Evolutionary conservation across 2,329 filamentous ascomycete genomes (phyloP).

Genomic region (Diaporthe australafricana): DNA sequence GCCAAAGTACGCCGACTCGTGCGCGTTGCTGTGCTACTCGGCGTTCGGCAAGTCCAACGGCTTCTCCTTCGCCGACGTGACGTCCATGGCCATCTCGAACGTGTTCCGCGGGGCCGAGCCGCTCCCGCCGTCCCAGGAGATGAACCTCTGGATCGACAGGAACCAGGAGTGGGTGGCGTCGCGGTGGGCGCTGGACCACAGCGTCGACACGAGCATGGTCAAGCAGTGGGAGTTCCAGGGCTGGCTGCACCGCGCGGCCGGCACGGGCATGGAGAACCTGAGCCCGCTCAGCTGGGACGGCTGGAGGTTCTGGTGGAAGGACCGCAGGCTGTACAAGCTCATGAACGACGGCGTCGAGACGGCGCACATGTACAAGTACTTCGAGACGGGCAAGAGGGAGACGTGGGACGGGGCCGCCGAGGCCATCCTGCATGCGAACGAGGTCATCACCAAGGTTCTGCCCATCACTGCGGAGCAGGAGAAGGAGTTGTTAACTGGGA

Average conservation of each 20-base stretch:
- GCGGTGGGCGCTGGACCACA: slow-evolving; percentile 43
- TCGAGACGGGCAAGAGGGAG: slow-evolving; percentile 39
- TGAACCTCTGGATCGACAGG: slow-evolving; percentile 49
- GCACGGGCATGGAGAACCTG: slow-evolving; percentile 37
- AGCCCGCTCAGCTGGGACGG: slow-evolving; percentile 38
- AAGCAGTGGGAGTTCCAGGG: slow-evolving; percentile 36
- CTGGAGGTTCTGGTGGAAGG: slow-evolving; percentile 36
- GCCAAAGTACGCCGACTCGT: slow-evolving; percentile 45
- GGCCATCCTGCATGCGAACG: slow-evolving; percentile 37
- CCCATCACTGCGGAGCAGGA: slow-evolving; percentile 33
- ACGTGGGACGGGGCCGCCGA: slow-evolving; percentile 37
- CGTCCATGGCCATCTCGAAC: slow-evolving; percentile 57
- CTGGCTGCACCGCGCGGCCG: slow-evolving; percentile 36
- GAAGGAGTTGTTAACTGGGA: slow-evolving; percentile 21
- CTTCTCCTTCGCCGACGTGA: slow-evolving; percentile 55
- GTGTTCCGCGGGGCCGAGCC: slow-evolving; percentile 53
- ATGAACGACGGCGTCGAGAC: slow-evolving; percentile 37
- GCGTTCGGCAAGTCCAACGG: slow-evolving; percentile 48
- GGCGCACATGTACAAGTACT: slow-evolving; percentile 37
- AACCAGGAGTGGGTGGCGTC: slow-evolving; percentile 49
- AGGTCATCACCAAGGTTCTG: slow-evolving; percentile 23
- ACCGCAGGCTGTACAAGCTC: slow-evolving; percentile 37
- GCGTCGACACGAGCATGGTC: slow-evolving; percentile 32
- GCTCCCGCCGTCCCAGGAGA: slow-evolving; percentile 50
- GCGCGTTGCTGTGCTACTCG: slow-evolving; percentile 56